Conservation (phyloP, 768 basidiomycete genomes). For the Trametes cinnabarina region DNA sequence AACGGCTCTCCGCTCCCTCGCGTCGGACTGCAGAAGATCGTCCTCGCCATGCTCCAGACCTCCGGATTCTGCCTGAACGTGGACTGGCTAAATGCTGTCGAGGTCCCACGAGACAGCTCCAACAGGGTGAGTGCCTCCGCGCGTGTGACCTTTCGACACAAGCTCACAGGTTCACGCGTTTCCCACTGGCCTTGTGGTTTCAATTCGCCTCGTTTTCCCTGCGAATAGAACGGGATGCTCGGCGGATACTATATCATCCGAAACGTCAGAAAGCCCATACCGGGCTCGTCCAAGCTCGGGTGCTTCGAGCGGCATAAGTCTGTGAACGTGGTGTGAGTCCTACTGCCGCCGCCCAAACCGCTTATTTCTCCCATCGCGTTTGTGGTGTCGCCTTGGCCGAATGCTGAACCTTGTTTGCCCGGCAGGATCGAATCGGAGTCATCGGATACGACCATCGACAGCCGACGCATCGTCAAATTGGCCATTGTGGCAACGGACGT, state of each 20-base stretch:
- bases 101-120: constrained; percentile 39
- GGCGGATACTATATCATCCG: constrained; percentile 51
- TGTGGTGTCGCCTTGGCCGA: not conserved
- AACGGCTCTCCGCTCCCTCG: constrained; percentile 45
- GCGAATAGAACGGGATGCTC: constrained; percentile 44
- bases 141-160: not conserved
- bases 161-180: not conserved
- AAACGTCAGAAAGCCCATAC: constrained; percentile 42
- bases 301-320: constrained; percentile 50
- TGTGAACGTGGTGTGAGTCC: constrained; percentile 48
- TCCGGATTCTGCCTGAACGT: constrained; percentile 43
- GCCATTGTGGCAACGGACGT: constrained; percentile 50
- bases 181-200: constrained; percentile 5
- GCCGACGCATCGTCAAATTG: constrained; percentile 47
- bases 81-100: constrained; percentile 49
- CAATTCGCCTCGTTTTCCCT: not conserved
- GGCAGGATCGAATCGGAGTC: constrained; percentile 44
- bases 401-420: not conserved
- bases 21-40: constrained; percentile 40
- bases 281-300: constrained; percentile 33
- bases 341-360: not conserved
- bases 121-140: constrained; percentile 41
- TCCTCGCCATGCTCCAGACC: constrained; percentile 41
- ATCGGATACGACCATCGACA: constrained; percentile 36
- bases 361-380: not conserved